Conservation (phyloP, 1,284 basidiomycete species). For the Cryptococcus sp. region DNA sequence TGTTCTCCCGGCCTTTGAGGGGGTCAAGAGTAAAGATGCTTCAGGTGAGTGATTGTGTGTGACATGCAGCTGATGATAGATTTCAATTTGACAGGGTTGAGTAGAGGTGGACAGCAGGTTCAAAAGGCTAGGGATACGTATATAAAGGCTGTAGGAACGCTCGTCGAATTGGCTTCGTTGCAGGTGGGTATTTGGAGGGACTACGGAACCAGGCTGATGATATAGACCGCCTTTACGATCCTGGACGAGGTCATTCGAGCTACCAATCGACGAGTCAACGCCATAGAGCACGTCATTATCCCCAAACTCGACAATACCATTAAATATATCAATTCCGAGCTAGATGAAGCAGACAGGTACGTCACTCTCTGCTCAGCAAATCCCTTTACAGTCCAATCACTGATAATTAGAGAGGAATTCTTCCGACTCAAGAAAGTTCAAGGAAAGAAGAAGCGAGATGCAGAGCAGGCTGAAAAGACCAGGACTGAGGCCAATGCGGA, state of each 20-base stretch:
- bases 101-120: constrained; percentile 94
- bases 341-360: constrained; percentile 90
- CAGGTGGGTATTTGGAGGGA: constrained; percentile 41
- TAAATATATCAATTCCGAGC: constrained; percentile 91
- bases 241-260: constrained; percentile 98
- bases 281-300: constrained; percentile 97
- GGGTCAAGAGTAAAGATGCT: constrained; percentile 68
- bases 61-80: constrained; percentile 54
- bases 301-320: constrained; percentile 95
- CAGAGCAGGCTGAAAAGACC: constrained; percentile 28
- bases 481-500: constrained; percentile 27
- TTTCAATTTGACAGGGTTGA: constrained; percentile 96
- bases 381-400: background rate
- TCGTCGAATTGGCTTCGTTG: constrained; percentile 94
- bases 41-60: constrained; percentile 57
- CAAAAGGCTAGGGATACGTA: constrained; percentile 91
- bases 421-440: constrained; percentile 96
- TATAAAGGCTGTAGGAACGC: constrained; percentile 91
- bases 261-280: constrained; percentile 96
- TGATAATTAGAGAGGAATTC: constrained; percentile 67
- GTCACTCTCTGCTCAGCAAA: constrained; percentile 5
- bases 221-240: constrained; percentile 94
- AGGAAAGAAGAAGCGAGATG: constrained; percentile 89
- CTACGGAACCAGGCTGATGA: background rate
- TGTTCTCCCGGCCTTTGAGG: constrained; percentile 91